Evolutionary conservation across 306 rosid genomes (phyloP).

Genomic region (Phaseolus lunatus): DNA sequence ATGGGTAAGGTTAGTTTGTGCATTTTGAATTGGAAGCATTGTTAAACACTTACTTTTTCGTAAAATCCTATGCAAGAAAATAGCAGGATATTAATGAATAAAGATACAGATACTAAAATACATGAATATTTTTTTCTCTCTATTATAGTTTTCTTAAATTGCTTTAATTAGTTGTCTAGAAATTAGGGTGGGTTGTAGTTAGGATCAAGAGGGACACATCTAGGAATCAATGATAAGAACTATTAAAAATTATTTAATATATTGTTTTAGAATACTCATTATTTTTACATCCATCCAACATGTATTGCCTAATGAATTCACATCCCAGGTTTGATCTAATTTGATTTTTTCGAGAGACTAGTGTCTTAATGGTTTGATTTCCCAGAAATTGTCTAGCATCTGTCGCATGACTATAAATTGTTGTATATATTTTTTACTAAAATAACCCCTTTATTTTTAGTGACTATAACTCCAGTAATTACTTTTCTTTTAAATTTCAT

Average conservation of each 20-base stretch:
- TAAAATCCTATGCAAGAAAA: conserved; percentile 25
- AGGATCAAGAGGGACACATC: conserved; percentile 26
- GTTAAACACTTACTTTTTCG: background rate
- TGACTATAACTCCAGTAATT: background rate
- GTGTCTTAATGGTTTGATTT: background rate
- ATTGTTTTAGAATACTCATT: background rate
- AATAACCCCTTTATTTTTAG: background rate
- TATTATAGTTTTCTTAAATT: conserved; percentile 16
- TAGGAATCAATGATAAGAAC: conserved; percentile 5
- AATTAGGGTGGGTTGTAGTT: background rate
- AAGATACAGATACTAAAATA: conserved; percentile 1
- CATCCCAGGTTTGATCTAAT: background rate
- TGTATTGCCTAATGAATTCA: conserved; percentile 11
- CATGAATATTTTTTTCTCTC: background rate
- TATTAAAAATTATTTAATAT: background rate
- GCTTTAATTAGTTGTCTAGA: conserved; percentile 29
- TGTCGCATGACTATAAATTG: conserved; percentile 4
- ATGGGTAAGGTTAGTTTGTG: conserved; percentile 82
- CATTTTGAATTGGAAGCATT: conserved; percentile 11
- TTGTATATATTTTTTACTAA: background rate
- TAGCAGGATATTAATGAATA: conserved; percentile 14
- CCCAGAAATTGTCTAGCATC: conserved; percentile 4
- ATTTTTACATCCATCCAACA: background rate
- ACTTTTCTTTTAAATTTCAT: background rate
- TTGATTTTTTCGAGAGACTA: background rate